Conservation (phyloP, 2,329 filamentous ascomycete genomes). For the Myriosclerotinia scirpicola region DNA sequence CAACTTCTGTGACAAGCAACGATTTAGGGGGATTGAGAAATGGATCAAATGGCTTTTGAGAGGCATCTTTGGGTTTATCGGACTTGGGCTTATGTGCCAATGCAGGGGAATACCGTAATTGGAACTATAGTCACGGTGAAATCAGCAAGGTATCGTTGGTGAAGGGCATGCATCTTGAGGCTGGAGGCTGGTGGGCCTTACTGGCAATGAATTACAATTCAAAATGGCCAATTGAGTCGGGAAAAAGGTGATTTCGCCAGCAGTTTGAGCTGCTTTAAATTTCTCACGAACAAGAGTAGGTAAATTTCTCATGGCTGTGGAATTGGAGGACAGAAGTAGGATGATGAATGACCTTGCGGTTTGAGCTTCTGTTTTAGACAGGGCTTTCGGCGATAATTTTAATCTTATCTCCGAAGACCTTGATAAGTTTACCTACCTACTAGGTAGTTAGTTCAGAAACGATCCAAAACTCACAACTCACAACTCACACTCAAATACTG, state of each 20-base stretch:
- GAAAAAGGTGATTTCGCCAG: conserved; percentile 37
- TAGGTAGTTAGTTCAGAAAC: too few species aligned
- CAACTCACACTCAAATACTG: background rate
- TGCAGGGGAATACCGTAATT: conserved; percentile 69
- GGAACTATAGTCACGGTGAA: conserved; percentile 54
- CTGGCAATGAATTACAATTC: conserved; percentile 34
- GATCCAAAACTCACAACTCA: too few species aligned
- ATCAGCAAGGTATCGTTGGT: conserved; percentile 4
- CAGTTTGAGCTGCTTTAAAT: conserved; percentile 37
- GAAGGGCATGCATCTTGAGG: background rate
- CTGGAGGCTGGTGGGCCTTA: conserved; percentile 23
- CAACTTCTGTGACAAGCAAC: conserved; percentile 55
- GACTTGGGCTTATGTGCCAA: conserved; percentile 65
- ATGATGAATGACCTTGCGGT: background rate
- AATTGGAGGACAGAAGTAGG: background rate
- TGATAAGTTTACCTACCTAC: too few species aligned
- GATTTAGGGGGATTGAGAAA: conserved; percentile 60
- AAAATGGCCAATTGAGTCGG: conserved; percentile 38
- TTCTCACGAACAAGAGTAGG: conserved; percentile 35
- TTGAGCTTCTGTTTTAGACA: background rate
- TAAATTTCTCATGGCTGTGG: conserved; percentile 27
- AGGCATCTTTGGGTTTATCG: conserved; percentile 34
- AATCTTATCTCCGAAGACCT: background rate
- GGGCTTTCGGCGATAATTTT: conserved; percentile 1
- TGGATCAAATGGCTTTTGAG: conserved; percentile 54